These are phyloP conservation scores for Orbilia ellipsospora DNA, from an alignment of 2,329 filamentous ascomycete genomes.

Conservation along the genomic window DNA sequence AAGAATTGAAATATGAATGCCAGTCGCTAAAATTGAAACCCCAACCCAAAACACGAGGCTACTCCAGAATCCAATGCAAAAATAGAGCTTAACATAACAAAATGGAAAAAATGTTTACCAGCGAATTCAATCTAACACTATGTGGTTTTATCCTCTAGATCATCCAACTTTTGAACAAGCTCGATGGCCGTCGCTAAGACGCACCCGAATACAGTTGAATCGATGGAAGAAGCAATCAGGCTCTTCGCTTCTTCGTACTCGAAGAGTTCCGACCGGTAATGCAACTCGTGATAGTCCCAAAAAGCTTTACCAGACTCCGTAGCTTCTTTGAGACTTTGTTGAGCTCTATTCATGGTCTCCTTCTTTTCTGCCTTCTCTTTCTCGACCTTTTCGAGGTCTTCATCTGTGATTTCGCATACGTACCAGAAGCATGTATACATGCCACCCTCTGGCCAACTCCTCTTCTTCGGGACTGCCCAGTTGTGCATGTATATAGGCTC, in stretches of 20 bases:
- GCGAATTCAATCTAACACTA: background rate
- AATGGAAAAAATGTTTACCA: too few species aligned
- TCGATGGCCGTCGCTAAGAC: constrained; percentile 44
- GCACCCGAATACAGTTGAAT: constrained; percentile 45
- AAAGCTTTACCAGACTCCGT: constrained; percentile 25
- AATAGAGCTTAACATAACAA: too few species aligned
- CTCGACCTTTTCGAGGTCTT: constrained; percentile 45
- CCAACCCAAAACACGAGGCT: too few species aligned
- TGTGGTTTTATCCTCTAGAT: constrained; percentile 13
- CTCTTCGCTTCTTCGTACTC: constrained; percentile 45
- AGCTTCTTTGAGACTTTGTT: constrained; percentile 16
- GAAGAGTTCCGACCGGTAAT: constrained; percentile 40
- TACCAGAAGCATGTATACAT: constrained; percentile 53
- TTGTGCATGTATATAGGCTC: constrained; percentile 55
- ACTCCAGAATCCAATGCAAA: too few species aligned
- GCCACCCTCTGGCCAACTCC: constrained; percentile 37
- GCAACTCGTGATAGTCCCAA: constrained; percentile 50
- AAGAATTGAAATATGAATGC: too few species aligned
- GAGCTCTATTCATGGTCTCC: constrained; percentile 30
- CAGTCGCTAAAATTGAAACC: too few species aligned
- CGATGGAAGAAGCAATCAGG: constrained; percentile 38
- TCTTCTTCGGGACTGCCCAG: constrained; percentile 36
- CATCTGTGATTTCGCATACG: constrained; percentile 46
- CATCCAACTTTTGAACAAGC: constrained; percentile 34
- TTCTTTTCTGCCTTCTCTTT: constrained; percentile 17